phyloP scores from a whole-genome alignment of 345 rosid species.

The Syzygium aqueum region DNA sequence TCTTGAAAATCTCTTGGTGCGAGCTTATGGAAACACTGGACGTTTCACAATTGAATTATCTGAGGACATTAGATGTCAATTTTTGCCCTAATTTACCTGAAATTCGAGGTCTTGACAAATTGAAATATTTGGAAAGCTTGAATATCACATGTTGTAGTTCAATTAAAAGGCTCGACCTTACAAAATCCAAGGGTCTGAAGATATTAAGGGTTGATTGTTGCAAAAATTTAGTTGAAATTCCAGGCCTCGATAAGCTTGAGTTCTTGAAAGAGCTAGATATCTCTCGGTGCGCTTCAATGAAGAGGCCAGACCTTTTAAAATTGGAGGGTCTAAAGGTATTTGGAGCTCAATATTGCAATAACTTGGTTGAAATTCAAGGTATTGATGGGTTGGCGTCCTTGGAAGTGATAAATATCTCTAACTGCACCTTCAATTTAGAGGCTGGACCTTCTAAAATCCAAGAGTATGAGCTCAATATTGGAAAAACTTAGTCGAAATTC shows the following conservation, averaged over 20 bases:
- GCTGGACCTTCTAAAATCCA: too few species aligned
- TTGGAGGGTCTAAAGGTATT: too few species aligned
- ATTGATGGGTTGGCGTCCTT: neutral
- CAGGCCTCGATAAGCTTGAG: too few species aligned
- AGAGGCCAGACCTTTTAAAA: too few species aligned
- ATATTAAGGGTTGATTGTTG: fast-evolving
- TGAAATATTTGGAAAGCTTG: neutral
- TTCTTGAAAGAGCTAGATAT: too few species aligned
- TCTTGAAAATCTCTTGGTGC: fast-evolving
- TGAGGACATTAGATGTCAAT: too few species aligned
- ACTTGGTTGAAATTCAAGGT: neutral
- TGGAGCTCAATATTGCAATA: neutral
- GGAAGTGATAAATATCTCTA: neutral
- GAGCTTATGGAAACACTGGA: neutral
- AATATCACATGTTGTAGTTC: fast-evolving
- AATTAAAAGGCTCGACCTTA: neutral
- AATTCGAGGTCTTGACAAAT: neutral
- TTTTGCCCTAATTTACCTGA: fast-evolving
- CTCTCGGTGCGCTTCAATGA: too few species aligned
- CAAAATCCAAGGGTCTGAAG: neutral
- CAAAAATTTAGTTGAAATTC: too few species aligned
- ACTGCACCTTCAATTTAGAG: neutral
- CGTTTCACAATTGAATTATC: neutral
- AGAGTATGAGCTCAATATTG: neutral
- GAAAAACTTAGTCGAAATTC: too few species aligned